Base-by-base conservation (phyloP, 2,329 filamentous ascomycete genomes). In the Fusarium fujikuroi region DNA sequence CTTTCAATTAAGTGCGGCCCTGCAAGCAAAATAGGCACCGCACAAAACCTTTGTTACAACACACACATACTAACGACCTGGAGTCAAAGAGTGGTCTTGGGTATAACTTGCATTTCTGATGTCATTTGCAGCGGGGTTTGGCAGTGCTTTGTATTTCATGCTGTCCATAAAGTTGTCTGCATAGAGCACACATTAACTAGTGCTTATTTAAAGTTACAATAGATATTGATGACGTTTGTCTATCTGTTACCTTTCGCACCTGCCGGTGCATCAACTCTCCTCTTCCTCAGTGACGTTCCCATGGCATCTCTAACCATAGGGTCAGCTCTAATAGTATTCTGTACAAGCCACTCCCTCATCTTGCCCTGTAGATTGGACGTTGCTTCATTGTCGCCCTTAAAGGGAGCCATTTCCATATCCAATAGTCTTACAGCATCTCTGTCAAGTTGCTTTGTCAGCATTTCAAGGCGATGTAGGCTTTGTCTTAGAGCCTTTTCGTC, bases 331-430 rank as follows among this genome's bases (percentile, higher is more conserved):
- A 97, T 92, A 19, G 92, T 95, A 79, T 97, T 97, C 81, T 97
- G 91, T 57, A 98, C 91, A 75, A 98, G 85, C 88, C 94, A 97
- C 77, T 96, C 93, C 82, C 92, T 93, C 83, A 98, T 89, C 77
- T 92, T 93, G 44, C 87, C 87, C 70, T 91, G 88, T 21, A 84
- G 70, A 43, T 90, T 90, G 49, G 85, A 85, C 52, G 92, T 84
- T n/a, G 86, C 86, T 69, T 89, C 87, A 40, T 87, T 84, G 78
- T 97, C 92, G n/a, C 91, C 92, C 57, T 87, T 89, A 81, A 95
- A 98, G 0, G 95, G 95, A 59, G 91, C 90, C 81, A 95, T 88
- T 77, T 97, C 94, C 80, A 97, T 86, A 52, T 92, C 91, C 79
- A 97, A 84, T 68, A 97, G 81, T 61, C 92, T 87, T 11, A 85